Conservation (phyloP, 2,329 filamentous ascomycete species). For the Colletotrichum sp. region DNA sequence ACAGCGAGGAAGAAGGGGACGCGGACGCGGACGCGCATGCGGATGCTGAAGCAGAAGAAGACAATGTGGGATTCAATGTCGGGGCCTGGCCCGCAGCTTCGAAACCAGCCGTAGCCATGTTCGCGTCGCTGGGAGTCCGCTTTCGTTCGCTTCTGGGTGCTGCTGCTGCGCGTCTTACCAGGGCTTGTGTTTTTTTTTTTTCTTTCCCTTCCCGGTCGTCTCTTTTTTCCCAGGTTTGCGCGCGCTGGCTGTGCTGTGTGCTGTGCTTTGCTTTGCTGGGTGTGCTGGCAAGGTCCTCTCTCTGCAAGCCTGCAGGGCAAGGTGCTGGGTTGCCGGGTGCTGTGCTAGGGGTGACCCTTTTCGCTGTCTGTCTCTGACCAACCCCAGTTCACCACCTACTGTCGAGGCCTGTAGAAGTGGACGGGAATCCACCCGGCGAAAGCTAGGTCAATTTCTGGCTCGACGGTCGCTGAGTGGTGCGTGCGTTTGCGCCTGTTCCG, state of each 20-base stretch:
- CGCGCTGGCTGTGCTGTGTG: not conserved
- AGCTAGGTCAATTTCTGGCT: not conserved
- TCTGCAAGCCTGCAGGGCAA: not conserved
- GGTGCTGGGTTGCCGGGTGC: not conserved
- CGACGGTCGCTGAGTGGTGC: not conserved
- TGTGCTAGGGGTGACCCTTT: not conserved
- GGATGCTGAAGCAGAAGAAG: slow-evolving; percentile 10
- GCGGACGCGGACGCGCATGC: slow-evolving; percentile 13
- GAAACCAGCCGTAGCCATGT: slow-evolving; percentile 20
- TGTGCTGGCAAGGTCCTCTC: not conserved
- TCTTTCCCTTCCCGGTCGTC: not conserved
- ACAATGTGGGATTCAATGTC: slow-evolving; percentile 16
- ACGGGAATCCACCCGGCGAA: slow-evolving; percentile 1
- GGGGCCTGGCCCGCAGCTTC: slow-evolving; percentile 21
- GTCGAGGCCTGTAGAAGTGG: not conserved
- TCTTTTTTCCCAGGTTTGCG: not conserved
- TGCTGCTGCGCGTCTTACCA: not conserved
- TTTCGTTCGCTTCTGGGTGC: slow-evolving; percentile 9
- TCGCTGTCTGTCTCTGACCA: slow-evolving; percentile 10
- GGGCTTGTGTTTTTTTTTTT: not conserved
- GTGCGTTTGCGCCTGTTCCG: slow-evolving; percentile 3
- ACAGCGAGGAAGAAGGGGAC: slow-evolving; percentile 13
- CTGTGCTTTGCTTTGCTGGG: not conserved
- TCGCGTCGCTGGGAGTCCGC: slow-evolving; percentile 15
- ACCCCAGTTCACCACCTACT: not conserved